Conservation (phyloP, 192 early-diverging fungal genomes). For the Entomortierella chlamydospora region DNA sequence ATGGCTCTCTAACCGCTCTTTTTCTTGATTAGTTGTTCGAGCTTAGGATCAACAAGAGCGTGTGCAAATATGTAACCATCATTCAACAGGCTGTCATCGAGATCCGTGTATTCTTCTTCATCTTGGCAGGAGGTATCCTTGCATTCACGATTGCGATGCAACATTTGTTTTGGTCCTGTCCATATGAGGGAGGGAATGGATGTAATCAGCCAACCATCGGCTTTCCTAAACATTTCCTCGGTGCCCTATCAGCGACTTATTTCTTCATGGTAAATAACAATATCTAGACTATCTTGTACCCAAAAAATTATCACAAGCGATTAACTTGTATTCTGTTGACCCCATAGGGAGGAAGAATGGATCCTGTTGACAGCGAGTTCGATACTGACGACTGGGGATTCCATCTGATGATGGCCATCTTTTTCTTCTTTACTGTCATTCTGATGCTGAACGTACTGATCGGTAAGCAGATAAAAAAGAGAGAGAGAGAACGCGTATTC, state of each 20-base stretch:
- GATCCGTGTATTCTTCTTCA: conserved; percentile 45
- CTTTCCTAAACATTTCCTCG: conserved; percentile 15
- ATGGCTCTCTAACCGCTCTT: no score
- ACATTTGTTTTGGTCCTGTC: conserved; percentile 17
- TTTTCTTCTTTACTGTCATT: conserved; percentile 34
- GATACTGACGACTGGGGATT: conserved; percentile 8
- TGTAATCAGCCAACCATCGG: neutral
- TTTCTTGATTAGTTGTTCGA: conserved; percentile 40
- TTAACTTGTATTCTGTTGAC: neutral
- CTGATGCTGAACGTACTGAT: conserved; percentile 35
- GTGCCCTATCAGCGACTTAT: conserved; percentile 22
- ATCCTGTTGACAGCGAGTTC: conserved; percentile 8
- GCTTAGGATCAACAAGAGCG: conserved; percentile 22
- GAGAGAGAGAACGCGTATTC: no score
- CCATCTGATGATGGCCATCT: conserved; percentile 29
- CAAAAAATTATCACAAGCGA: no score
- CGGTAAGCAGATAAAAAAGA: conserved; percentile 13
- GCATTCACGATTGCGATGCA: conserved; percentile 27
- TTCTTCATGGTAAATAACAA: conserved; percentile 34
- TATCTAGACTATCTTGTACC: no score
- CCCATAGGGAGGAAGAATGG: conserved; percentile 19
- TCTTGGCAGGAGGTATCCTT: conserved; percentile 27
- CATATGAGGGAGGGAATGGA: neutral
- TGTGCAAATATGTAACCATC: conserved; percentile 37
- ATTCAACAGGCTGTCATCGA: conserved; percentile 11